phyloP scores from a whole-genome alignment of 495 filamentous ascomycete species.

The Penicillium bialowiezense region DNA sequence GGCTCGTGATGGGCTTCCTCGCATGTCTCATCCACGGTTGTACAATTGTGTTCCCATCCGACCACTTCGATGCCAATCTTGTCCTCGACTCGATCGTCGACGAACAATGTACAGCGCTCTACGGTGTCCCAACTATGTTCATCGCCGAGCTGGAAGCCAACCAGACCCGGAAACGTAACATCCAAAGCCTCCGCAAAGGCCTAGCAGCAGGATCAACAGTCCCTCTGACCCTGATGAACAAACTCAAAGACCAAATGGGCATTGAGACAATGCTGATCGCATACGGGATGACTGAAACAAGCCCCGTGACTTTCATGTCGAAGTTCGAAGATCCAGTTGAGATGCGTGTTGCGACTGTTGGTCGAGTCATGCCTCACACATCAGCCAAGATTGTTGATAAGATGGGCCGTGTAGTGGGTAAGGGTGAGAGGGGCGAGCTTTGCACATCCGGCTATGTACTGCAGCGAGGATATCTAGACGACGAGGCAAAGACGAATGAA shows the following conservation, averaged over 20 bases:
- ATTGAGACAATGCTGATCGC: neutral
- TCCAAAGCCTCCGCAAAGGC: neutral
- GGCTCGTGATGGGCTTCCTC: conserved; percentile 11
- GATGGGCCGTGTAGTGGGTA: neutral
- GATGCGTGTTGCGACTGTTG: neutral
- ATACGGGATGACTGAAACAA: neutral
- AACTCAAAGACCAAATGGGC: neutral
- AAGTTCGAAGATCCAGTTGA: neutral
- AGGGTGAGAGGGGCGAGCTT: neutral
- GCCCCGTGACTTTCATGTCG: neutral
- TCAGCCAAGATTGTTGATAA: neutral
- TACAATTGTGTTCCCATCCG: conserved; percentile 5
- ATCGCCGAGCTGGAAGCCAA: conserved; percentile 4
- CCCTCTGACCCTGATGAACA: neutral
- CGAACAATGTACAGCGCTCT: conserved; percentile 1
- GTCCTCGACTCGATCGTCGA: conserved; percentile 1
- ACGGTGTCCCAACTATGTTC: conserved; percentile 13
- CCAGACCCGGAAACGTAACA: neutral
- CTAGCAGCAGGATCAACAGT: conserved; percentile 3
- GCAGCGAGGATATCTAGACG: neutral
- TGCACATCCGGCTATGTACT: neutral
- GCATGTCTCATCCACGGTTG: conserved; percentile 6
- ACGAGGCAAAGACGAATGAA: neutral
- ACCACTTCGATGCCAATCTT: conserved; percentile 6
- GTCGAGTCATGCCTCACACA: neutral